Evolutionary conservation across 306 rosid species (phyloP).

Genomic region (Casuarina cunninghamiana): DNA sequence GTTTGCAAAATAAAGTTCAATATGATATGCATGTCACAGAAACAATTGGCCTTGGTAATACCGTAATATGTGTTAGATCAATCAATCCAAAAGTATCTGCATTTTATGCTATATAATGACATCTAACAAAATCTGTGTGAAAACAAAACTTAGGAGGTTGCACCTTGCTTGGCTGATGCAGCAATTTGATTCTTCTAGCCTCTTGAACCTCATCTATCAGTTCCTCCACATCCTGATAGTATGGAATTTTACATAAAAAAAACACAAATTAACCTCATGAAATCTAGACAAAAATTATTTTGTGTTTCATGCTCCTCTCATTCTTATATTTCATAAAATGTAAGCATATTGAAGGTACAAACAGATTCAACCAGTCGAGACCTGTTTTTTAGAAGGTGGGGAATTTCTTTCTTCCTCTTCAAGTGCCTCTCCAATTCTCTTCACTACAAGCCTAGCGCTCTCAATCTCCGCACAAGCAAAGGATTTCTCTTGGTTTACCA

Average conservation of each 20-base stretch:
- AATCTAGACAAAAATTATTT: not conserved
- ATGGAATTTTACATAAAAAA: conserved; percentile 19
- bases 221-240: conserved; percentile 71
- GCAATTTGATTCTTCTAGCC: conserved; percentile 79
- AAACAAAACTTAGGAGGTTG: conserved; percentile 16
- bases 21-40: not conserved
- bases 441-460: conserved; percentile 90
- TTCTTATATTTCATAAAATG: conserved; percentile 19
- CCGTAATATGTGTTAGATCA: not conserved
- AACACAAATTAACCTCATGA: conserved; percentile 4
- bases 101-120: conserved; percentile 13
- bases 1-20: not conserved
- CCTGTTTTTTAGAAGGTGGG: conserved; percentile 74
- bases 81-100: not conserved
- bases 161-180: conserved; percentile 97
- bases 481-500: conserved; percentile 95
- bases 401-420: conserved; percentile 70
- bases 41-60: not conserved
- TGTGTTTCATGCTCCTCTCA: conserved; percentile 7
- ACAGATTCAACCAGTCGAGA: conserved; percentile 25
- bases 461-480: conserved; percentile 97
- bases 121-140: conserved; percentile 1
- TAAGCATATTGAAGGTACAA: conserved; percentile 9
- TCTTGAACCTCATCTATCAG: conserved; percentile 92
- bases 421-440: conserved; percentile 91